Evolutionary conservation across 805 yeast genomes (phyloP), one percentile per base, ranked within the genome.

Genomic region (Aciculoconidium aculeatum): DNA sequence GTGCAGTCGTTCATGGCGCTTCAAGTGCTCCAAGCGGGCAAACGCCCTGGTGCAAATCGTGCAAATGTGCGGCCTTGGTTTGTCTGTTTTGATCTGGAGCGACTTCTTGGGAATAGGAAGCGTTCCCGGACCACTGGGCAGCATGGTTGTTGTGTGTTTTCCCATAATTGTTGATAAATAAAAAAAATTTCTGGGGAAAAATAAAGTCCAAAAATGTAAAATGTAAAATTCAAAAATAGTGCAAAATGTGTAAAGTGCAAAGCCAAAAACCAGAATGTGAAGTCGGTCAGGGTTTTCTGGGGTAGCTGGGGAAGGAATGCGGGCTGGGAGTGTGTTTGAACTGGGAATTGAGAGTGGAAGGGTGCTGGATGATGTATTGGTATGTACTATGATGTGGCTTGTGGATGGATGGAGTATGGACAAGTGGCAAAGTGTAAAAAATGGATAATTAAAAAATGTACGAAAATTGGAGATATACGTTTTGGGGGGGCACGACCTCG

Each of bases 21-120:
- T 85, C 43, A 90, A 64, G 51, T 92, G 98, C 56, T 90, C 98
- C 27, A 85, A 67, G 31, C 98, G 71, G 2, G 96, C 98, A 70
- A 92, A 92, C 3, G 95, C 95, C 36, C 98, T 69, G 1, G 96
- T 85, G 53, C 98, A 92, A 4, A 85, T 80, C 3, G 80, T 57
- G 53, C 98, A 92, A 7, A 84, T 70, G 49, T 85, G 95, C 1
- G 97, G 97, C 35, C 97, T 67, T 9, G 97, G 97, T 51, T 87
- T 87, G 48, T 86, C 94, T 0, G 95, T 85, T 54, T 85, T 84
- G 50, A 84, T 80, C 35, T 77, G 69, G 25, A 84, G 79, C 4
- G 94, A 78, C 51, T 87, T 86, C 43, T 81, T 80, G 15, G 96
- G 95, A 24, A 86, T 84, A 7, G 94, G 94, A 49, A 77, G 78